phyloP scores from a whole-genome alignment of 306 rosid species.

The Inga oerstediana region DNA sequence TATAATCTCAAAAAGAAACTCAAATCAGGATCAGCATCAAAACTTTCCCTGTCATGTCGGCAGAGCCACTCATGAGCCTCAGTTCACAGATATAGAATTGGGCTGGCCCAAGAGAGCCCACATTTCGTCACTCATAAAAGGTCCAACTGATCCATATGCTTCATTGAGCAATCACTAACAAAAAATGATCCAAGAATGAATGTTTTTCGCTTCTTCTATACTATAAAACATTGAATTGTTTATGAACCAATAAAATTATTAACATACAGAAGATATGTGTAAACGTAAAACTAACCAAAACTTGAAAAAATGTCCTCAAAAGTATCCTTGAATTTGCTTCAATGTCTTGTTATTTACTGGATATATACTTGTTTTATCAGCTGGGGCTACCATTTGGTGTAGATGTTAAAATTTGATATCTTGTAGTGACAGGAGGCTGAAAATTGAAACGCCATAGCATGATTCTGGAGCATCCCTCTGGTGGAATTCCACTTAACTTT shows the following conservation, averaged over 20 bases:
- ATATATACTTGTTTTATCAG: not conserved
- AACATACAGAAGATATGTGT: slow-evolving; percentile 14
- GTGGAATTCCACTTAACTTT: slow-evolving; percentile 80
- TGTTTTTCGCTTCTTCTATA: slow-evolving; percentile 10
- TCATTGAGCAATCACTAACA: not conserved
- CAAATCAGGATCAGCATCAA: not conserved
- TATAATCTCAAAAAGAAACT: not conserved
- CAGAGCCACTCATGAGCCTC: not conserved
- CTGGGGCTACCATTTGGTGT: slow-evolving; percentile 29
- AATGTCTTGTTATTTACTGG: slow-evolving; percentile 6
- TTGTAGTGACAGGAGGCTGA: slow-evolving; percentile 33
- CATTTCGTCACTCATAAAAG: no score
- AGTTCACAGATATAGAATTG: not conserved
- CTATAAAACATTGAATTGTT: slow-evolving; percentile 22
- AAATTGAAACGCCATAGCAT: slow-evolving; percentile 78
- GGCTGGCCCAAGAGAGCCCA: not conserved
- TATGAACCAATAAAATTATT: slow-evolving; percentile 27
- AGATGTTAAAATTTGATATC: slow-evolving; percentile 37
- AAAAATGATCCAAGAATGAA: not conserved
- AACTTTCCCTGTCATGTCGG: not conserved
- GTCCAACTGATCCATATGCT: not conserved
- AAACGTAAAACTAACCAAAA: slow-evolving; percentile 17
- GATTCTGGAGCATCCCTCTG: slow-evolving; percentile 80
- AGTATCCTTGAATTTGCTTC: slow-evolving; percentile 15
- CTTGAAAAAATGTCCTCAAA: not conserved